These are phyloP conservation scores for Geotrichum carabidarum DNA, from an alignment of 1,139 yeast genomes.

Conservation along the genomic window DNA sequence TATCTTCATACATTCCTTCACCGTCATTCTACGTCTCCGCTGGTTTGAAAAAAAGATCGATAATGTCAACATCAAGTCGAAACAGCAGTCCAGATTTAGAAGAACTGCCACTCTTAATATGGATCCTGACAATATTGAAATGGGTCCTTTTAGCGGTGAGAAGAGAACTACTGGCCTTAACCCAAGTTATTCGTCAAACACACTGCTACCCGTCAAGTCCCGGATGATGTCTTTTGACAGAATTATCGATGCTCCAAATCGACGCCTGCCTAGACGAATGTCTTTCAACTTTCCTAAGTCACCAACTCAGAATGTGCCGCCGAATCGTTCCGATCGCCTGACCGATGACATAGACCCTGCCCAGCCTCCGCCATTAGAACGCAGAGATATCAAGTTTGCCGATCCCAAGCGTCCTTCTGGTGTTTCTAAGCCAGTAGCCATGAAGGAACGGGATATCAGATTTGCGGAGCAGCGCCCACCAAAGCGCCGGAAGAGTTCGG, in stretches of 20 bases:
- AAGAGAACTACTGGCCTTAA: background rate
- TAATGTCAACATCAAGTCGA: conserved; percentile 69
- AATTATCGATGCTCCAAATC: conserved; percentile 7
- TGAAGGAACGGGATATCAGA: conserved; percentile 44
- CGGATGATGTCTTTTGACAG: background rate
- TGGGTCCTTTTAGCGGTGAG: background rate
- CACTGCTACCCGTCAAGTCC: background rate
- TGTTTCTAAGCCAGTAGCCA: conserved; percentile 1
- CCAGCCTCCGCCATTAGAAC: background rate
- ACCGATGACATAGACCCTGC: background rate
- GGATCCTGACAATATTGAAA: background rate
- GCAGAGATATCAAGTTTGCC: conserved; percentile 14
- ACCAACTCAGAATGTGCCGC: background rate
- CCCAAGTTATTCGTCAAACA: no score
- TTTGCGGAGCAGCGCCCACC: conserved; percentile 43
- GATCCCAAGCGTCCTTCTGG: background rate
- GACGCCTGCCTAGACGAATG: conserved; percentile 9
- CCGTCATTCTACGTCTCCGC: conserved; percentile 14
- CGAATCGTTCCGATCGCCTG: background rate
- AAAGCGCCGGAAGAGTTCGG: conserved; percentile 39
- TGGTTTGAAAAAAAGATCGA: conserved; percentile 81
- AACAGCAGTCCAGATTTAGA: conserved; percentile 49
- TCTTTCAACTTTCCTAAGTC: background rate
- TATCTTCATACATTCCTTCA: conserved; percentile 69
- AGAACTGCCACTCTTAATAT: conserved; percentile 6